Conservation (phyloP, 257 asterid species). For the Dorcoceras hygrometricum region DNA sequence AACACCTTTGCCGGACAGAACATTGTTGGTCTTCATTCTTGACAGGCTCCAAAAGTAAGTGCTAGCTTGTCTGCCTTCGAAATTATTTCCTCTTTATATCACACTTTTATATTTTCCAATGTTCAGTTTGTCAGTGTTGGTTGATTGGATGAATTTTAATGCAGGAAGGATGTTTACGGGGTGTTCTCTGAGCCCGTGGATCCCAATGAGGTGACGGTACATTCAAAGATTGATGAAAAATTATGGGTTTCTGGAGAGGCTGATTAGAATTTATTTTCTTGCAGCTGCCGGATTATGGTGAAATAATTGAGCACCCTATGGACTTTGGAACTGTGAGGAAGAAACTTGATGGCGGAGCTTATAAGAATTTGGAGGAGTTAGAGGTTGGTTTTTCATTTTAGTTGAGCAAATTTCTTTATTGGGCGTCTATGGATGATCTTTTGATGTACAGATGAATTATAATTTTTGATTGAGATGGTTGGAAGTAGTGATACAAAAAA, state of each 20-base stretch:
- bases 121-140: conserved; percentile 16
- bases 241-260: conserved; percentile 14
- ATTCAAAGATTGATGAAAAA: neutral
- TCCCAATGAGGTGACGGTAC: conserved; percentile 63
- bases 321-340: conserved; percentile 90
- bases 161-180: conserved; percentile 93
- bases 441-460: conserved; percentile 3
- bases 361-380: conserved; percentile 62
- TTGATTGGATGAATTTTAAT: conserved; percentile 30
- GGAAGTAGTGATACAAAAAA: neutral
- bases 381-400: conserved; percentile 65
- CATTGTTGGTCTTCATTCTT: conserved; percentile 84
- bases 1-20: conserved; percentile 95
- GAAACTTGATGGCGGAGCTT: conserved; percentile 62
- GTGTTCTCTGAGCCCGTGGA: conserved; percentile 97
- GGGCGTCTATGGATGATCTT: conserved; percentile 1
- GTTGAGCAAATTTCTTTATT: conserved; percentile 3
- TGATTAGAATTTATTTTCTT: conserved; percentile 33
- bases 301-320: conserved; percentile 80
- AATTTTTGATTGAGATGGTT: neutral
- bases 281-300: conserved; percentile 98
- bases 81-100: conserved; percentile 20
- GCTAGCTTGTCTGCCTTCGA: conserved; percentile 24
- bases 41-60: conserved; percentile 99
- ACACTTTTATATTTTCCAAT: conserved; percentile 28